These are phyloP conservation scores for Hamamelis virginiana DNA, from an alignment of 164 flowering plant species.

Conservation along the genomic window DNA sequence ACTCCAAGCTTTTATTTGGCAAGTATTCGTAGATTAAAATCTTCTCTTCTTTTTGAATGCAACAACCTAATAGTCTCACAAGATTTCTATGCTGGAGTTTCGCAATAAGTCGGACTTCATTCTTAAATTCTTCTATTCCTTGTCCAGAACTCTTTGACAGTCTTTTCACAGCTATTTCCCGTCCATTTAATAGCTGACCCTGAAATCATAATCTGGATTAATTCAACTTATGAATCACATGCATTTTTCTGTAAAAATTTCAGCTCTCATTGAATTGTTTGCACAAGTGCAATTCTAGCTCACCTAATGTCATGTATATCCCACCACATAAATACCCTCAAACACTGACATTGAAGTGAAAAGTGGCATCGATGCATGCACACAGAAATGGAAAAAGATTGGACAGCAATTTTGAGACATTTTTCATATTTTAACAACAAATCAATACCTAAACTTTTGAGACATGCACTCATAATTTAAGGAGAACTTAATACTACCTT, in stretches of 20 bases:
- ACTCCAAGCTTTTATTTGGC: slow-evolving; percentile 42
- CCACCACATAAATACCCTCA: not conserved
- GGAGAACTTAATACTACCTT: slow-evolving; percentile 24
- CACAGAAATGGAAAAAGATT: too few species aligned
- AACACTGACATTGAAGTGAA: too few species aligned
- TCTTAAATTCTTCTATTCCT: slow-evolving; percentile 41
- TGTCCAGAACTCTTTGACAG: slow-evolving; percentile 34
- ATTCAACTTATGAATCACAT: too few species aligned
- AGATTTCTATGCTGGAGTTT: slow-evolving; percentile 49
- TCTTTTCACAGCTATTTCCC: slow-evolving; percentile 45
- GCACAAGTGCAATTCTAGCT: not conserved
- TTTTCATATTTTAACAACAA: too few species aligned
- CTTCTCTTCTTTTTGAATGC: slow-evolving; percentile 36
- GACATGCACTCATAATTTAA: too few species aligned
- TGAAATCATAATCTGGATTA: slow-evolving; percentile 10
- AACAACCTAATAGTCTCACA: slow-evolving; percentile 39
- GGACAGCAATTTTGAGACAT: too few species aligned
- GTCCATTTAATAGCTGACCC: slow-evolving; percentile 35
- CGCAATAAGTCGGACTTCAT: slow-evolving; percentile 37
- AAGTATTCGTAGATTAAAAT: slow-evolving; percentile 44
- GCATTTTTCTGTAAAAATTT: not conserved
- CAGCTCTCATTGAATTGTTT: not conserved
- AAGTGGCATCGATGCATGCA: too few species aligned
- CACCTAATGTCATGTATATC: not conserved
- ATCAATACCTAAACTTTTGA: too few species aligned